phyloP scores from a whole-genome alignment of 441 rosid species.

The Croton laevigatus region DNA sequence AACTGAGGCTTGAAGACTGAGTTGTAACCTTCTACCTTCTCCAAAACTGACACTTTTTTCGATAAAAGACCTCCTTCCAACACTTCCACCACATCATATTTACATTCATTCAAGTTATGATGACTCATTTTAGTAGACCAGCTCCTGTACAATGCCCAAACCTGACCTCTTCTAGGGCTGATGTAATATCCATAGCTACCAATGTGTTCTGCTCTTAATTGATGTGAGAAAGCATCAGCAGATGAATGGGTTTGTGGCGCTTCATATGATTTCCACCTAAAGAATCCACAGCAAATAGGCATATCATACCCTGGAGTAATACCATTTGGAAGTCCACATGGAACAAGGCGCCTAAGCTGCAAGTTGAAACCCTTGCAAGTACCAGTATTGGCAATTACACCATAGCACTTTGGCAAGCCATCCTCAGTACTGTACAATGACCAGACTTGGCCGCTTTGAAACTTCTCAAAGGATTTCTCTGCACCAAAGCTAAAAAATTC shows the following conservation, averaged over 20 bases:
- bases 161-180: slow-evolving; percentile 56
- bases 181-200: slow-evolving; percentile 27
- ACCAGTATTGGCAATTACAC: slow-evolving; percentile 35
- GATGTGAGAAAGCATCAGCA: slow-evolving; percentile 52
- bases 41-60: slow-evolving; percentile 48
- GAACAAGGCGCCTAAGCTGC: slow-evolving; percentile 46
- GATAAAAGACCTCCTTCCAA: slow-evolving; percentile 41
- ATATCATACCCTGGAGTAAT: slow-evolving; percentile 35
- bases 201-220: slow-evolving; percentile 37
- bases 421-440: slow-evolving; percentile 76
- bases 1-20: slow-evolving; percentile 51
- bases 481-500: slow-evolving; percentile 56
- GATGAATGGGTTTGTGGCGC: slow-evolving; percentile 26
- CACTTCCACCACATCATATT: slow-evolving; percentile 65
- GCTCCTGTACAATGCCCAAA: slow-evolving; percentile 74
- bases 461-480: slow-evolving; percentile 53
- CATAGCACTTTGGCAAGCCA: slow-evolving; percentile 78
- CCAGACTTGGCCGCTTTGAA: slow-evolving; percentile 67
- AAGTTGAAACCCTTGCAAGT: slow-evolving; percentile 34
- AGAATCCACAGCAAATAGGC: slow-evolving; percentile 64
- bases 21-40: slow-evolving; percentile 44
- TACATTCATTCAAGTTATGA: slow-evolving; percentile 49
- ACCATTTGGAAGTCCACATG: slow-evolving; percentile 48
- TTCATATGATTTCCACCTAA: slow-evolving; percentile 30
- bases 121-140: slow-evolving; percentile 48